phyloP scores from a whole-genome alignment of 306 rosid genomes.

The Mimosa pudica region DNA sequence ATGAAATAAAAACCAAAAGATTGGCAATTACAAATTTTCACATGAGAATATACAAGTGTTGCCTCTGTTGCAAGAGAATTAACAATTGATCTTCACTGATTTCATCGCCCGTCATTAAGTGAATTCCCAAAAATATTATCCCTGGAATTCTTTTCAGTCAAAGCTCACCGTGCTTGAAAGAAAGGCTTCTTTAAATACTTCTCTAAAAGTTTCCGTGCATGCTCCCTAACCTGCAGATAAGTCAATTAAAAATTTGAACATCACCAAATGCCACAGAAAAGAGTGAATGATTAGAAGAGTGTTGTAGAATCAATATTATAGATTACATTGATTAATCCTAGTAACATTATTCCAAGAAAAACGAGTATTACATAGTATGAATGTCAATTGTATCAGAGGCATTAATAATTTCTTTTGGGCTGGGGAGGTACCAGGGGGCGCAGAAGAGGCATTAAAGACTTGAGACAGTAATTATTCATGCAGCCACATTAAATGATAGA shows the following conservation, averaged over 20 bases:
- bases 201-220: slow-evolving; percentile 93
- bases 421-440: not conserved
- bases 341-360: not conserved
- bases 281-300: slow-evolving; percentile 11
- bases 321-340: slow-evolving; percentile 8
- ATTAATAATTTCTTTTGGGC: not conserved
- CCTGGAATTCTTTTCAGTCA: not conserved
- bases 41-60: slow-evolving; percentile 18
- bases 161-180: slow-evolving; percentile 68
- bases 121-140: slow-evolving; percentile 1
- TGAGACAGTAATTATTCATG: not conserved
- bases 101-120: not conserved
- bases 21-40: slow-evolving; percentile 25
- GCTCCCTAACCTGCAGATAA: slow-evolving; percentile 75
- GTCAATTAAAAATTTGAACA: slow-evolving; percentile 26
- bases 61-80: slow-evolving; percentile 2
- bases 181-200: slow-evolving; percentile 82
- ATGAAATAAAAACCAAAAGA: slow-evolving; percentile 38
- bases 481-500: not conserved
- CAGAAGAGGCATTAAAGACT: too few relatives aligned
- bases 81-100: slow-evolving; percentile 26
- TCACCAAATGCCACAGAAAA: slow-evolving; percentile 26
- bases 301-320: not conserved
- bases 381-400: not conserved
- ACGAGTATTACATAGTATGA: not conserved